phyloP scores from a whole-genome alignment of 129 eudicot species.

The Lonicera japonica region DNA sequence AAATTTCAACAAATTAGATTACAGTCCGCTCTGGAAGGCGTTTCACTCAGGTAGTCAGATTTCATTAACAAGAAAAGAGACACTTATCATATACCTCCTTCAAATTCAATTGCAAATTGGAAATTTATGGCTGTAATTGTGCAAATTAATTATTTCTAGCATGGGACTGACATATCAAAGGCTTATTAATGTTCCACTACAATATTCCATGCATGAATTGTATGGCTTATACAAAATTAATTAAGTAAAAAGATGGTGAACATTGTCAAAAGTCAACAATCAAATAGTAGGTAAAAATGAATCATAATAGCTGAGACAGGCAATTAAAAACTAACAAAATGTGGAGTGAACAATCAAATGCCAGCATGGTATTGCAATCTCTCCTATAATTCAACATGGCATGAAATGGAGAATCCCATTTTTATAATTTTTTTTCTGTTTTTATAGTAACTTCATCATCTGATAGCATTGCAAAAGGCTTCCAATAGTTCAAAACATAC shows the following conservation, averaged over 20 bases:
- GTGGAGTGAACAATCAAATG: neutral
- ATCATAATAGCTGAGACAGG: neutral
- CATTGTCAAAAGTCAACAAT: neutral
- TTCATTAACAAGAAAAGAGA: too few species aligned
- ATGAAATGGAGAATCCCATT: neutral
- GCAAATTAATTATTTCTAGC: neutral
- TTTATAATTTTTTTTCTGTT: neutral
- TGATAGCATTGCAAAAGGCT: neutral
- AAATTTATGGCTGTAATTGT: neutral
- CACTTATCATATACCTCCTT: neutral
- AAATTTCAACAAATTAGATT: too few species aligned
- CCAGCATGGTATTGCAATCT: neutral
- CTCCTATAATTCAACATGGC: neutral
- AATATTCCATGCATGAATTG: too few species aligned
- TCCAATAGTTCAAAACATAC: constrained; percentile 4
- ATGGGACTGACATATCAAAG: neutral
- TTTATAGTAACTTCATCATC: neutral
- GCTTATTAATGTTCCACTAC: neutral
- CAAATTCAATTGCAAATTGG: neutral
- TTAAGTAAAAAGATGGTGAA: neutral
- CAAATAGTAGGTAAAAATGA: neutral
- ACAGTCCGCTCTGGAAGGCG: too few species aligned
- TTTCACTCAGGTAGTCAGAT: too few species aligned
- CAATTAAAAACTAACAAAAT: neutral
- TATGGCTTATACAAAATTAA: neutral